Evolutionary conservation across 495 filamentous ascomycete genomes (phyloP).

Genomic region (Penicillium manginii): DNA sequence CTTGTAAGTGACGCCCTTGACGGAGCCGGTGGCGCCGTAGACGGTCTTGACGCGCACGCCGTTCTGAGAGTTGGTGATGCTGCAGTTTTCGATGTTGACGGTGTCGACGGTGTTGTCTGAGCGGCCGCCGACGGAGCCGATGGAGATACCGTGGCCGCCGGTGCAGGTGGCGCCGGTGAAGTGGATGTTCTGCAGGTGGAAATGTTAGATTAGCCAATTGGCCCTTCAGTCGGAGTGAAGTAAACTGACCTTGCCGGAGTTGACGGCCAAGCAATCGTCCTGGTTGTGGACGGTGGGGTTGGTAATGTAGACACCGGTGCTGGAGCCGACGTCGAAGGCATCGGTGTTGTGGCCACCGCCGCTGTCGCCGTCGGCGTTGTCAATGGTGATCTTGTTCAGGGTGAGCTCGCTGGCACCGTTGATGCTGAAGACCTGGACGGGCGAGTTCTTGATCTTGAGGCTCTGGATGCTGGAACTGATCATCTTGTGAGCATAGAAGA

Average conservation of each 20-base stretch:
- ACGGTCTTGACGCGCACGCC: conserved; percentile 35
- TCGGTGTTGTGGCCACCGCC: conserved; percentile 67
- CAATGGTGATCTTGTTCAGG: conserved; percentile 58
- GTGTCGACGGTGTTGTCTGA: conserved; percentile 57
- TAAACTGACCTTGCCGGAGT: conserved; percentile 39
- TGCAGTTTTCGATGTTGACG: conserved; percentile 53
- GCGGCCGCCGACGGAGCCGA: conserved; percentile 64
- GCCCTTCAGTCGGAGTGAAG: no score
- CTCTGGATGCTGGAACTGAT: conserved; percentile 44
- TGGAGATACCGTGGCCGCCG: conserved; percentile 63
- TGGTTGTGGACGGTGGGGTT: conserved; percentile 62
- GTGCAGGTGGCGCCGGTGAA: conserved; percentile 51
- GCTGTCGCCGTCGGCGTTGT: conserved; percentile 60
- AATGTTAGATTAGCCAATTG: neutral
- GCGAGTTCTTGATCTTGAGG: conserved; percentile 59
- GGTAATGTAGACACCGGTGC: conserved; percentile 55
- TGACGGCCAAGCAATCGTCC: conserved; percentile 69
- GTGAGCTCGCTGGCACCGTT: conserved; percentile 44
- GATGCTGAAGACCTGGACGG: conserved; percentile 66
- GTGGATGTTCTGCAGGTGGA: conserved; percentile 40
- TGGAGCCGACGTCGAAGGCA: conserved; percentile 64
- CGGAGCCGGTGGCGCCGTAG: conserved; percentile 27
- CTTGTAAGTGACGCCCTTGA: conserved; percentile 28
- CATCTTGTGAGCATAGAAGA: conserved; percentile 57
- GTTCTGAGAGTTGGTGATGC: conserved; percentile 44